These are phyloP conservation scores for Venturia oleaginea DNA, from an alignment of 2,329 filamentous ascomycete genomes.

Conservation along the genomic window DNA sequence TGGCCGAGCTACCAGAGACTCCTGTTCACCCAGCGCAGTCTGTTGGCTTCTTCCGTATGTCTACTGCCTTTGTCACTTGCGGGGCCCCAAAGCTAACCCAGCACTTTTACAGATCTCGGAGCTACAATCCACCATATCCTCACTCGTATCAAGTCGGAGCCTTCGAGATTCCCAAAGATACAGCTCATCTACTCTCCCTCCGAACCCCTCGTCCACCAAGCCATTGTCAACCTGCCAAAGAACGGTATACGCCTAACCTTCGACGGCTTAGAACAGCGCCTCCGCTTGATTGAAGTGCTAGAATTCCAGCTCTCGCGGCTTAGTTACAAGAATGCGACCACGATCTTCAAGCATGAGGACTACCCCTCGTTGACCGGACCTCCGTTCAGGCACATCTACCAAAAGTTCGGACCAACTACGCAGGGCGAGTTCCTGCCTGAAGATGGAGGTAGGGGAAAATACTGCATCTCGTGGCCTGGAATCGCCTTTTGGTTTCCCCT, in stretches of 20 bases:
- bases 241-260: slow-evolving; percentile 90
- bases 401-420: slow-evolving; percentile 87
- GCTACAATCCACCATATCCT: slow-evolving; percentile 86
- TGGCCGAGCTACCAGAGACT: slow-evolving; percentile 36
- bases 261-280: slow-evolving; percentile 82
- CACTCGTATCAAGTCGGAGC: slow-evolving; percentile 79
- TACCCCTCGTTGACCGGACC: slow-evolving; percentile 43
- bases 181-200: slow-evolving; percentile 73
- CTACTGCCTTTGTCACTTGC: slow-evolving; percentile 11
- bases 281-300: slow-evolving; percentile 81
- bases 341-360: slow-evolving; percentile 28
- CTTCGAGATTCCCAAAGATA: slow-evolving; percentile 71
- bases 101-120: slow-evolving; percentile 59
- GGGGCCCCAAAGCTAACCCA: slow-evolving; percentile 16
- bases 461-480: slow-evolving; percentile 88
- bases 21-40: slow-evolving; percentile 55
- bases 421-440: slow-evolving; percentile 75
- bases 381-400: slow-evolving; percentile 80
- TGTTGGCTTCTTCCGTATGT: slow-evolving; percentile 51
- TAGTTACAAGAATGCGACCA: slow-evolving; percentile 72
- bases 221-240: slow-evolving; percentile 65
- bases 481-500: slow-evolving; percentile 88
- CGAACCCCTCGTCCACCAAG: slow-evolving; percentile 63
- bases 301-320: slow-evolving; percentile 83
- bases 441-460: slow-evolving; percentile 55